Evolutionary conservation across 108 stramenopile genomes (phyloP).

Genomic region (Skeletonema menzelii): DNA sequence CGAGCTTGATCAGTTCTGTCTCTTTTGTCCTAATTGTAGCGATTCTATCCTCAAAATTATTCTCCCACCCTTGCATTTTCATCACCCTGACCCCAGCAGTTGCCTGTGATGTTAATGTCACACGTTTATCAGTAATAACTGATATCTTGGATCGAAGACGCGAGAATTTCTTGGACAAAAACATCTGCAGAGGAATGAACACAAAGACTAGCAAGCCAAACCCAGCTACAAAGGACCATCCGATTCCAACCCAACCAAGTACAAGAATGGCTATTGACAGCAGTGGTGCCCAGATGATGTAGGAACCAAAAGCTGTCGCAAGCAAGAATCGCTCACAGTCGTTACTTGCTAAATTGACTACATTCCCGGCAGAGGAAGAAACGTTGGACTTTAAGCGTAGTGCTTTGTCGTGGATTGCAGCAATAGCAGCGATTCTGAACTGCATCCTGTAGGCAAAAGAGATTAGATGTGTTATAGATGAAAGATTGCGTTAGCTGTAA

Average conservation of each 20-base stretch:
- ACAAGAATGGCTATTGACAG: slow-evolving; percentile 39
- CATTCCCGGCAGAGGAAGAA: slow-evolving; percentile 28
- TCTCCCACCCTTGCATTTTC: slow-evolving; percentile 86
- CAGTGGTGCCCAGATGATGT: slow-evolving; percentile 48
- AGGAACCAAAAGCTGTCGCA: slow-evolving; percentile 39
- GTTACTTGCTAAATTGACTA: slow-evolving; percentile 48
- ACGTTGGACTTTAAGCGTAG: slow-evolving; percentile 8
- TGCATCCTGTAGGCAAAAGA: slow-evolving; percentile 36
- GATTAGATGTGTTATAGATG: background rate
- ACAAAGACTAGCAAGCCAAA: slow-evolving; percentile 72
- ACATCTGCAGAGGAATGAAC: slow-evolving; percentile 84
- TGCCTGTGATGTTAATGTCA: slow-evolving; percentile 86
- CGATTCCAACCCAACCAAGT: slow-evolving; percentile 31
- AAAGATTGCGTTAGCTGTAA: background rate
- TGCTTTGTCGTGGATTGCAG: slow-evolving; percentile 62
- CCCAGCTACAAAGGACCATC: slow-evolving; percentile 82
- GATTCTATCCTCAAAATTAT: slow-evolving; percentile 70
- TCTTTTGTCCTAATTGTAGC: slow-evolving; percentile 61
- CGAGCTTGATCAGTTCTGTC: slow-evolving; percentile 60
- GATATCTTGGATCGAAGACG: slow-evolving; percentile 73
- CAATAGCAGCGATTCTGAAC: slow-evolving; percentile 49
- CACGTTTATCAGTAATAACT: slow-evolving; percentile 81
- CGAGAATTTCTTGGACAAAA: slow-evolving; percentile 69
- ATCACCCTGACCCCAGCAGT: slow-evolving; percentile 81
- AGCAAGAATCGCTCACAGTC: slow-evolving; percentile 53